Evolutionary conservation across 192 early-diverging fungal species (phyloP), one percentile per base, ranked within the genome.

Genomic region (Diversispora eburnea): DNA sequence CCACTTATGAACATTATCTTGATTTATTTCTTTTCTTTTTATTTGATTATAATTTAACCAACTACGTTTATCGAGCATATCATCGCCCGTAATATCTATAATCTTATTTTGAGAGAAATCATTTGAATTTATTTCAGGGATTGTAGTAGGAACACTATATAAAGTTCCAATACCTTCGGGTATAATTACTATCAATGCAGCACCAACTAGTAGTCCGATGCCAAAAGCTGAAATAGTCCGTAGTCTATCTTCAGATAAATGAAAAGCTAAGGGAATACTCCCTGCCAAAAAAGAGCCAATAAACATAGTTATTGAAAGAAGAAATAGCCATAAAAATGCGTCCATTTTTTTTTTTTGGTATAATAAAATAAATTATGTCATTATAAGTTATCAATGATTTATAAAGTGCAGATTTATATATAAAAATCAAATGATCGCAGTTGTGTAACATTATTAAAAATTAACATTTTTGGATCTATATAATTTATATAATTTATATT

Each of bases 131-230:
- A 3, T 41, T 41, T 42, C 72, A 20, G 8, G 5, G 45, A 20
- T 17, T 13, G 25, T 33, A 8, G 33, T n/a, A n/a, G 77, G 68
- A 5, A 71, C 80, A 7, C 74, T 82, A 52, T 88, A 87, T 42
- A 98, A 85, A 0, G 95, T 95, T 76, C 96, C 95, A 46, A 98
- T 89, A 39, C 96, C 96, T 79, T 98, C 96, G 5, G 96, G 96
- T 67, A 98, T 81, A 70, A 98, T 96, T 6, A 98, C 94, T n/a
- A 92, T 86, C 39, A 98, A 82, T 0, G 93, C 91, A 5, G 95
- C 93, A 33, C 95, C 94, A 55, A 96, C 89, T n/a, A 98, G 83
- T 25, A 98, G 88, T 17, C 96, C 96, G 12, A 92, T 89, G 33
- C 94, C 92, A 81, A 96, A 92, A 12, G 88, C 88, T 12, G 94